Percentiles rank a stretch among this genome's conserved stretches.
Evolutionary conservation across 257 asterid species (phyloP).

Genomic region (Plantago major): DNA sequence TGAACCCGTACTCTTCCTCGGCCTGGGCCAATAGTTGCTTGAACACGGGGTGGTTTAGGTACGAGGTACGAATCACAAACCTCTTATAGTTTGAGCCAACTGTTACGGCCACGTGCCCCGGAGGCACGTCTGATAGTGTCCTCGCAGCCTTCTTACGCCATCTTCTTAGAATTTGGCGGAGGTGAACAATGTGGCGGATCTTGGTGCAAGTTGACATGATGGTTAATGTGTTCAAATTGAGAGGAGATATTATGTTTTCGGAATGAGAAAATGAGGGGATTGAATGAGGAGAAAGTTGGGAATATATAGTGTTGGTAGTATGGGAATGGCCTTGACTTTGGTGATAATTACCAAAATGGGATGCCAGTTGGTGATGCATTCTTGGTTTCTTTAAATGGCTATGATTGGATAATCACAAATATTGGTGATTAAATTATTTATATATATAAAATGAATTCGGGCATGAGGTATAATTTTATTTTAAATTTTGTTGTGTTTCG

Average conservation of each 20-base stretch:
- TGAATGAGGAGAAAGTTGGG: background rate
- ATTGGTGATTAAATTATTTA: no score
- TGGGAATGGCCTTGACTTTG: slow-evolving; percentile 11
- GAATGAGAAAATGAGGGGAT: slow-evolving; percentile 21
- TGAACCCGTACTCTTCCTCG: slow-evolving; percentile 60
- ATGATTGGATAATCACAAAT: slow-evolving; percentile 2
- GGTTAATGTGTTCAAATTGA: background rate
- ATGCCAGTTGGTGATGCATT: slow-evolving; percentile 4
- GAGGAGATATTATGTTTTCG: background rate
- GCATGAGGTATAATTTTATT: no score
- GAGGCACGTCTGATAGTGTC: slow-evolving; percentile 54
- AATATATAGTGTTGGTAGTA: slow-evolving; percentile 27
- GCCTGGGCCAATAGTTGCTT: slow-evolving; percentile 44
- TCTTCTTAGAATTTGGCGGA: slow-evolving; percentile 53
- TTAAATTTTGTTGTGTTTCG: no score
- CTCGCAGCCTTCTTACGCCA: slow-evolving; percentile 60
- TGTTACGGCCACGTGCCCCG: slow-evolving; percentile 59
- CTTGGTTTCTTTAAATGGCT: background rate
- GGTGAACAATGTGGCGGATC: slow-evolving; percentile 56
- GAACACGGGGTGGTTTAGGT: slow-evolving; percentile 60
- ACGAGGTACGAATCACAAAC: slow-evolving; percentile 47
- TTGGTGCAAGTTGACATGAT: slow-evolving; percentile 54
- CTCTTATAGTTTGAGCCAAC: slow-evolving; percentile 42
- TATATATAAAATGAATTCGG: background rate
- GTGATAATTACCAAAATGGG: slow-evolving; percentile 21